Base-by-base conservation (phyloP, 345 rosid species). In the Camelina laxa region DNA sequence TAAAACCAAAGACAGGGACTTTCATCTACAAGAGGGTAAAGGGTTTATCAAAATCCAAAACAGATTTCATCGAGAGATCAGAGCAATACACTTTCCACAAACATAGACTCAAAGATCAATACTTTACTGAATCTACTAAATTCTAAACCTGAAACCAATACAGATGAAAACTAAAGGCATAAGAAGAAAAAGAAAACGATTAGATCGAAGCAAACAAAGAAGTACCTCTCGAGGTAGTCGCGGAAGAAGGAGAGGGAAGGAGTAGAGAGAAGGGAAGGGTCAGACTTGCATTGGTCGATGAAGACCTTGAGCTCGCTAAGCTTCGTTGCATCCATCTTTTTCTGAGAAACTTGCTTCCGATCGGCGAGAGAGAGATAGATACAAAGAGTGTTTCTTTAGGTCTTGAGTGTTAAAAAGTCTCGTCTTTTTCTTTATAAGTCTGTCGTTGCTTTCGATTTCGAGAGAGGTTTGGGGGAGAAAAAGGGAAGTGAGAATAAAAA, bases 201-300 rank as follows among this genome's bases (percentile, higher is more conserved):
- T 39, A 60, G 72, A 77, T 77, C 76, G 69, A 70, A 22, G 62
- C 7, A 21, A 27, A 58, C 60, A 38, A 21, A 7, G 14, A 22
- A 8, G 60, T 20, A 90, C 99, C 97, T 92, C 48, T 87, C 86
- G 79, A 95, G 85, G 77, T 89, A 95, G 72, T 95, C 99, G 51
- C 94, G 90, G 89, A 95, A 95, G 90, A 95, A 95, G 79, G 94
- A 81, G 66, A 95, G 92, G 0, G 96, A 80, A 30, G 99, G 94
- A 35, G 93, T 88, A 41, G 67, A 11, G 82, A 95, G 97, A 21
- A 89, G 44, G 33, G 99, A 85, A 53, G 99, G 98, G 72, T 88
- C 56, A 47, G 97, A 86, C 81, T 88, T 84, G 87, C 97, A 90
- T 84, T 75, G 87, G 42, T 88, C 86, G 73, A 92, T 75, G 83